These are phyloP conservation scores for Chaetomium fimeti DNA, from an alignment of 495 filamentous ascomycete species.

Conservation along the genomic window DNA sequence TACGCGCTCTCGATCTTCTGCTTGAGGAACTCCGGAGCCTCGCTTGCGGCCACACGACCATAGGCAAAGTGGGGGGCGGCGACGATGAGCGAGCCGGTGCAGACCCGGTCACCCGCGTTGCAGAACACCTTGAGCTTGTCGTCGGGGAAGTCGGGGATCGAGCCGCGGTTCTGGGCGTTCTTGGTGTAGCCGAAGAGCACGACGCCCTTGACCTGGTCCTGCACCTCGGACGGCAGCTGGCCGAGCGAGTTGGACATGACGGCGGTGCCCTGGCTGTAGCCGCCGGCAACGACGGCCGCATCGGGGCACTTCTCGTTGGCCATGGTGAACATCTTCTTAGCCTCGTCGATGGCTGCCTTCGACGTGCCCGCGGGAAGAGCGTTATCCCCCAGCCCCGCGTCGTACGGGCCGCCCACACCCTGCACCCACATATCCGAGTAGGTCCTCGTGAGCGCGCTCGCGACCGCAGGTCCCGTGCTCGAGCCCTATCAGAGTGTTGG, in stretches of 20 bases:
- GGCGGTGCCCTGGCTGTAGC: slow-evolving; percentile 56
- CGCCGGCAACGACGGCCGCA: slow-evolving; percentile 39
- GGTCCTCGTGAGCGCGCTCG: slow-evolving; percentile 31
- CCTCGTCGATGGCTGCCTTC: slow-evolving; percentile 36
- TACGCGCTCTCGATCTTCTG: slow-evolving; percentile 1
- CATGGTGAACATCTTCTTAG: slow-evolving; percentile 34
- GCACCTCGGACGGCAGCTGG: slow-evolving; percentile 40
- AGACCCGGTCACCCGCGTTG: slow-evolving; percentile 12
- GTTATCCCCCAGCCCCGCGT: slow-evolving; percentile 38
- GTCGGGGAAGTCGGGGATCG: slow-evolving; percentile 49
- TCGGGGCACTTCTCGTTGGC: slow-evolving; percentile 38
- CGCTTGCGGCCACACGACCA: slow-evolving; percentile 42
- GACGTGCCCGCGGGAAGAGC: slow-evolving; percentile 38
- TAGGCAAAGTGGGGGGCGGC: slow-evolving; percentile 35
- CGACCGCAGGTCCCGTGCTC: slow-evolving; percentile 29
- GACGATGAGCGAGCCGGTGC: slow-evolving; percentile 12
- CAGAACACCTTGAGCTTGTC: slow-evolving; percentile 53
- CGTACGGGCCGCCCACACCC: slow-evolving; percentile 41
- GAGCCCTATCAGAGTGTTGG: slow-evolving; percentile 23
- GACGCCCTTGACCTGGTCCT: slow-evolving; percentile 51
- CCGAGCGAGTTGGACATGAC: slow-evolving; percentile 52
- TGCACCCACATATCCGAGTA: slow-evolving; percentile 34
- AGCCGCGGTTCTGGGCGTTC: slow-evolving; percentile 50
- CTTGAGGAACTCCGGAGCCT: not conserved
- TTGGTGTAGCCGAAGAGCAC: slow-evolving; percentile 59